phyloP scores from a whole-genome alignment of 805 yeast genomes.

The Barnettozyma populi region DNA sequence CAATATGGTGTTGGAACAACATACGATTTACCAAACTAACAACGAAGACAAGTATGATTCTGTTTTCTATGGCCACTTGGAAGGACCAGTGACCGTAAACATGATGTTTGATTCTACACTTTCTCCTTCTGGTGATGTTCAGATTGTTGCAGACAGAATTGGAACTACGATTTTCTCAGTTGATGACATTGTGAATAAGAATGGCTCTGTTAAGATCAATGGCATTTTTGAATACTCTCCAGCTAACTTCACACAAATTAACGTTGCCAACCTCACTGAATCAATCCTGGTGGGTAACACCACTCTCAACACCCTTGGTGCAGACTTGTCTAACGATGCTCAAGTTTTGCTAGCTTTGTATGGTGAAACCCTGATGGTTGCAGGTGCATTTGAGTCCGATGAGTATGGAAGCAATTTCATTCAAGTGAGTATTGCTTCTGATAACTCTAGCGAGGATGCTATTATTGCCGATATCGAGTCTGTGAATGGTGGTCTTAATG shows the following conservation, averaged over 20 bases:
- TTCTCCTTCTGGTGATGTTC: constrained; percentile 29
- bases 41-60: constrained; percentile 73
- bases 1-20: constrained; percentile 34
- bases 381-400: constrained; percentile 43
- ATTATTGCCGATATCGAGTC: constrained; percentile 18
- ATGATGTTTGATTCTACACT: constrained; percentile 34
- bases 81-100: constrained; percentile 41
- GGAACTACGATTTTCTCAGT: constrained; percentile 43
- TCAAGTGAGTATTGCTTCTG: constrained; percentile 24
- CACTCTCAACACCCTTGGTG: constrained; percentile 31
- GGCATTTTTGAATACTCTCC: constrained; percentile 82
- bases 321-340: constrained; percentile 34
- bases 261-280: constrained; percentile 23
- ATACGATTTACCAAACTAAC: constrained; percentile 73
- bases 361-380: constrained; percentile 35
- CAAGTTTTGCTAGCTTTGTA: constrained; percentile 31
- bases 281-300: constrained; percentile 40
- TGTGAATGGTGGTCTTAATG: constrained; percentile 36
- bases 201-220: constrained; percentile 44
- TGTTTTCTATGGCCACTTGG: constrained; percentile 64
- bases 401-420: constrained; percentile 35
- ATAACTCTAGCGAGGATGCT: constrained; percentile 15
- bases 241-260: constrained; percentile 49
- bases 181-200: constrained; percentile 32
- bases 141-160: constrained; percentile 69